Percentiles rank a stretch among this genome's conserved stretches.
Evolutionary conservation across 441 rosid genomes (phyloP).

Genomic region (Flueggea neowawraea): DNA sequence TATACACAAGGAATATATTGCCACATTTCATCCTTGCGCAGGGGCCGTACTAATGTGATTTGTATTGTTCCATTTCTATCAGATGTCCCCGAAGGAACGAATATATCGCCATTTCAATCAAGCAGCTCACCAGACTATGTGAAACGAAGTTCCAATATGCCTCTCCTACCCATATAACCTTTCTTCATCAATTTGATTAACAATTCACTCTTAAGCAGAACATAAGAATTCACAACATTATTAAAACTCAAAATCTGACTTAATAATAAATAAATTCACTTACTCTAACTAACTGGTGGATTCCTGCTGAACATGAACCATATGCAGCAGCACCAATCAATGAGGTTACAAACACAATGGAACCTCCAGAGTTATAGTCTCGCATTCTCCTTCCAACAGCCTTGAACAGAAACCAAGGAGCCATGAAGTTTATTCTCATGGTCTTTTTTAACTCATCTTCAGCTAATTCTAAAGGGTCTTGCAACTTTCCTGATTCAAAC

Average conservation of each 20-base stretch:
- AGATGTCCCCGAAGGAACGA: too few species aligned
- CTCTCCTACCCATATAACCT: too few species aligned
- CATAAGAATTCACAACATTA: too few species aligned
- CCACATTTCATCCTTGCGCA: too few species aligned
- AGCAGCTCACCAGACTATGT: too few species aligned
- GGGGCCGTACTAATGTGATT: too few species aligned
- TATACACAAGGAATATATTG: too few species aligned
- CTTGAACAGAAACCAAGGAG: conserved; percentile 76
- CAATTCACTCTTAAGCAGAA: too few species aligned
- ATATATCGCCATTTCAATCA: too few species aligned
- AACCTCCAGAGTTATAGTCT: conserved; percentile 56
- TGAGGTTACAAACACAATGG: conserved; percentile 58
- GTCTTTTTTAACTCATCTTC: conserved; percentile 60
- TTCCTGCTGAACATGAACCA: conserved; percentile 65
- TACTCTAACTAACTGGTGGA: conserved; percentile 82
- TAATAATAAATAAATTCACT: conserved; percentile 7
- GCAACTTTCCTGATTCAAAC: conserved; percentile 56
- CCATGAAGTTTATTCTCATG: conserved; percentile 57
- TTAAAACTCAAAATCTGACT: not conserved
- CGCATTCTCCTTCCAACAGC: conserved; percentile 76
- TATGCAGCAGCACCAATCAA: conserved; percentile 77
- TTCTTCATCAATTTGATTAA: too few species aligned
- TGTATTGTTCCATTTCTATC: too few species aligned
- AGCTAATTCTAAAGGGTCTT: conserved; percentile 53
- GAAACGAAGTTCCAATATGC: too few species aligned